phyloP scores from a whole-genome alignment of 2,329 filamentous ascomycete genomes.

The Taxawa tesnikishii region DNA sequence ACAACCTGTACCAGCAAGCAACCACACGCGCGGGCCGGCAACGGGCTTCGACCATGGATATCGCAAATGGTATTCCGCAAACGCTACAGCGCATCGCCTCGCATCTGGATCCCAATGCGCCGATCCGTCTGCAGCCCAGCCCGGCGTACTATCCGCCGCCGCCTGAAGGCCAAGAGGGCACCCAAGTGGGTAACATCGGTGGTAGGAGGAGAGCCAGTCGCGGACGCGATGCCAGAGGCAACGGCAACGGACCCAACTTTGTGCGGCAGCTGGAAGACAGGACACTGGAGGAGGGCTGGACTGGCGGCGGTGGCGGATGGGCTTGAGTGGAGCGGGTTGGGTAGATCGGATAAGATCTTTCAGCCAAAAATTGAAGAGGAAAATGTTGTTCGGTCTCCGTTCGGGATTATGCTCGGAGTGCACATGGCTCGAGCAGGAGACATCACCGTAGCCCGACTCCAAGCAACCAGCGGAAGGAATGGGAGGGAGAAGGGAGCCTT shows the following conservation, averaged over 20 bases:
- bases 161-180: constrained; percentile 64
- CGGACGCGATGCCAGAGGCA: constrained; percentile 31
- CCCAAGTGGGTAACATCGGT: constrained; percentile 51
- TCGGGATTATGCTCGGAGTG: no score
- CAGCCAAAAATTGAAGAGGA: no score
- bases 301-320: constrained; percentile 9
- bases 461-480: no score
- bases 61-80: constrained; percentile 64
- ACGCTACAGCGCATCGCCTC: constrained; percentile 91
- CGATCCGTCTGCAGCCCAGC: constrained; percentile 86
- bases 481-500: no score
- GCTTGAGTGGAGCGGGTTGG: no score
- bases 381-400: no score
- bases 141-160: constrained; percentile 95
- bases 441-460: no score
- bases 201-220: constrained; percentile 59
- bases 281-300: constrained; percentile 77
- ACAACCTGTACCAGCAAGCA: constrained; percentile 62
- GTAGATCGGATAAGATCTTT: no score
- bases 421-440: no score
- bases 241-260: constrained; percentile 55
- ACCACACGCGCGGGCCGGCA: constrained; percentile 69
- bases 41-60: constrained; percentile 91
- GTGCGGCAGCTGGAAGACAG: constrained; percentile 91
- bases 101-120: constrained; percentile 86